Base-by-base conservation (phyloP, 257 asterid genomes). In the Salvia miltiorrhiza region DNA sequence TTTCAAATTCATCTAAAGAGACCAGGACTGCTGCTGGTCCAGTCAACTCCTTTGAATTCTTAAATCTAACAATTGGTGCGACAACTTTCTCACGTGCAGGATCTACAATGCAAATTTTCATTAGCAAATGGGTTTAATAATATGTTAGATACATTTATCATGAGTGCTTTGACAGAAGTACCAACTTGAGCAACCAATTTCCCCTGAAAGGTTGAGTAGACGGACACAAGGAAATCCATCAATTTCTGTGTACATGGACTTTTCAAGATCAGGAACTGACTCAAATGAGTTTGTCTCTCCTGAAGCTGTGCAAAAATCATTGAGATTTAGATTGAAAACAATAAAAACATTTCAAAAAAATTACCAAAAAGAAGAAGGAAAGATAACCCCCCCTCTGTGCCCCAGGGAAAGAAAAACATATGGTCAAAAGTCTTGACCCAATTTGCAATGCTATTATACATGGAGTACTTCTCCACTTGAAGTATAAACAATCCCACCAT, bases 191-290 rank as follows among this genome's bases (percentile, higher is more conserved):
- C 99, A 93, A 49, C 99, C 99, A 74, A 93, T 88, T 85, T 87
- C 99, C 81, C 96, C 99, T 4, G 97, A 85, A 78, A 90, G 83
- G 79, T 86, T 90, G 83, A 93, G 99, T 78, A 93, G 80, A 45
- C 99, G 89, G 44, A 93, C 99, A 74, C 99, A 93, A n/a, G 99
- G 99, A 79, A 83, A 90, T 63, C 96, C 99, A 20, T 88, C 96
- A 78, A 93, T 75, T 69, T 78, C 73, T 19, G 64, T 74, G 84
- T 93, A 93, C 99, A 93, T 93, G 73, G 95, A 86, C 81, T 86
- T 90, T 75, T 85, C 97, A 52, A 93, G 96, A 83, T 90, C 99
- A 78, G 97, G 97, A 79, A 90, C 99, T 1, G 99, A 93, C 79
- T 90, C 86, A 62, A 90, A 78, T 20, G 96, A 80, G 13, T 74